phyloP scores from a whole-genome alignment of 805 yeast genomes.

The Wickerhamomyces queroliae region DNA sequence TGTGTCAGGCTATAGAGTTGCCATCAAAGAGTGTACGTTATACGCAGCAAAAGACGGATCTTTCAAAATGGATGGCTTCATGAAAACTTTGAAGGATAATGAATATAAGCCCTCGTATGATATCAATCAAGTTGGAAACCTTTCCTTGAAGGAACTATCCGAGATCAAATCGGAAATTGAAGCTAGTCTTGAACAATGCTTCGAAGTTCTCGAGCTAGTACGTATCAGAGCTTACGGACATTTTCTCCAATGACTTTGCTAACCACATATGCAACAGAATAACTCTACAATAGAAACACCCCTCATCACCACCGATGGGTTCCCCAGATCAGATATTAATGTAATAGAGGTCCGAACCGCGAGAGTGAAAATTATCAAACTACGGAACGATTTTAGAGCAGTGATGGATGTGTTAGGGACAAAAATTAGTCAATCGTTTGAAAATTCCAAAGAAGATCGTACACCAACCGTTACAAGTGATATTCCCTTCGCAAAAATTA shows the following conservation, averaged over 20 bases:
- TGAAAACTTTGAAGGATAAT: neutral
- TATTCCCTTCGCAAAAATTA: constrained; percentile 52
- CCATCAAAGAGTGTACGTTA: neutral
- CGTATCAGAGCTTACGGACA: constrained; percentile 7
- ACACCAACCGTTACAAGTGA: neutral
- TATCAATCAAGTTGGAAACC: neutral
- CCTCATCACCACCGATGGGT: constrained; percentile 69
- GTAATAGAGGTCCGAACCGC: constrained; percentile 60
- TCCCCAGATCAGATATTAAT: constrained; percentile 80
- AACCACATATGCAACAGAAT: constrained; percentile 32
- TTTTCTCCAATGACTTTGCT: constrained; percentile 7
- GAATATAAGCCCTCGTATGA: constrained; percentile 1
- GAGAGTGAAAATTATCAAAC: constrained; percentile 58
- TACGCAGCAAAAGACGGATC: too few species aligned
- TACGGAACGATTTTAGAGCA: constrained; percentile 61
- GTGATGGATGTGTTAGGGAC: constrained; percentile 42
- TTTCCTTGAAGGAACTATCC: neutral
- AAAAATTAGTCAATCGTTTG: constrained; percentile 40
- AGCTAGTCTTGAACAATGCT: neutral
- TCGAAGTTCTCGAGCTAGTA: neutral
- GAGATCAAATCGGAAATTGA: constrained; percentile 1
- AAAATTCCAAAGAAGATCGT: neutral
- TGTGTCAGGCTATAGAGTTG: neutral
- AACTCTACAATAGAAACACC: constrained; percentile 59
- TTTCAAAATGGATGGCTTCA: constrained; percentile 1